Evolutionary conservation across 331 rosid genomes (phyloP).

Genomic region (Spiraea crenata): DNA sequence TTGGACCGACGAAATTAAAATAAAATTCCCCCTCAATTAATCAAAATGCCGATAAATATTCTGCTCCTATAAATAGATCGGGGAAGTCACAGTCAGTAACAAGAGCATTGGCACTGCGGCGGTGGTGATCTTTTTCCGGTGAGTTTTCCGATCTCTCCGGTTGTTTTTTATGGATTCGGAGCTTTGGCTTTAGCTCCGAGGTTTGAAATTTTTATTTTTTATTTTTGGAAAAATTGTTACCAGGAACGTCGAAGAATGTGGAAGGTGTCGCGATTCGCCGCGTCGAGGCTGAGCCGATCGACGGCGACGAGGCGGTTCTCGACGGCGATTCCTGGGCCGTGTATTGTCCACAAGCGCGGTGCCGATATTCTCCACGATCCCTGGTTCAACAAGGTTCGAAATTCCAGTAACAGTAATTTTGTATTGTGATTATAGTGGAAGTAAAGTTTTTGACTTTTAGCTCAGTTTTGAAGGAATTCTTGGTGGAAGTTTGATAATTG

Average conservation of each 20-base stretch:
- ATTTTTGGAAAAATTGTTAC: background rate
- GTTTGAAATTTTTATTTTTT: background rate
- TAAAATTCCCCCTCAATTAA: background rate
- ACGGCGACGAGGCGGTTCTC: conserved; percentile 47
- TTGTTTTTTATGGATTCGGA: background rate
- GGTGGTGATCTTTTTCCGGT: background rate
- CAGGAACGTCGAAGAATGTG: conserved; percentile 47
- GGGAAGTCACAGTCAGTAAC: background rate
- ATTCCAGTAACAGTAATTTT: no score
- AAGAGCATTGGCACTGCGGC: background rate
- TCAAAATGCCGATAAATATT: no score
- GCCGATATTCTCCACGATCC: conserved; percentile 99
- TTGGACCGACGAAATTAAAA: background rate
- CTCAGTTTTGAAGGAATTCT: no score
- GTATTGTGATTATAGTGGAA: no score
- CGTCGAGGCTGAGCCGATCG: conserved; percentile 53
- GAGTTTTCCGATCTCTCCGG: background rate
- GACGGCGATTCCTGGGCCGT: conserved; percentile 84
- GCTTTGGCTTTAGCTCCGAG: conserved; percentile 9
- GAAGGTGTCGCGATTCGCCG: conserved; percentile 65
- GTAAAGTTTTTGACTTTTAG: no score
- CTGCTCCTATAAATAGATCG: no score
- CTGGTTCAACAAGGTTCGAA: conserved; percentile 91
- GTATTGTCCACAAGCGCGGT: conserved; percentile 96
- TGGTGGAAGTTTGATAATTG: no score